These are phyloP conservation scores for Pleurotus giganteus DNA, from an alignment of 768 basidiomycete genomes.

Conservation along the genomic window DNA sequence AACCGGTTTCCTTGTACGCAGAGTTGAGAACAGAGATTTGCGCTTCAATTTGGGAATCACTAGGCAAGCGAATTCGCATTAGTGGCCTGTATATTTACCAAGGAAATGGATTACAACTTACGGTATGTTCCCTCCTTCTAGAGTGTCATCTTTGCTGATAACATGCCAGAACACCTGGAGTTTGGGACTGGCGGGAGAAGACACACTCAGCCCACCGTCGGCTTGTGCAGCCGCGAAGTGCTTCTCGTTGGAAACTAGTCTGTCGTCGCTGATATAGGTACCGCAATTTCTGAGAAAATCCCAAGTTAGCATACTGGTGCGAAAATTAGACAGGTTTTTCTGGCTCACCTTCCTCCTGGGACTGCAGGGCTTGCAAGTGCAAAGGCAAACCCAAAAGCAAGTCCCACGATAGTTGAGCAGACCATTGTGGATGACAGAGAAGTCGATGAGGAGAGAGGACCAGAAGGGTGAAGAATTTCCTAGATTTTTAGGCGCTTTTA, in stretches of 20 bases:
- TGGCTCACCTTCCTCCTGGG: conserved; percentile 1
- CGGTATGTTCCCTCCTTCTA: conserved; percentile 41
- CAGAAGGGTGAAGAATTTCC: conserved; percentile 1
- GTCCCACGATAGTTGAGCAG: conserved; percentile 1
- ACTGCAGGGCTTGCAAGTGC: background rate
- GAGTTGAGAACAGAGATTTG: conserved; percentile 43
- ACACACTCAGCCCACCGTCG: conserved; percentile 5
- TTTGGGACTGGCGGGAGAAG: conserved; percentile 2
- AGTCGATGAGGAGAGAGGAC: background rate
- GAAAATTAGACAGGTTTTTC: background rate
- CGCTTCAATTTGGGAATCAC: conserved; percentile 32
- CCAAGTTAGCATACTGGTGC: background rate
- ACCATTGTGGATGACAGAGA: background rate
- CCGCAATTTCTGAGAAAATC: conserved; percentile 32
- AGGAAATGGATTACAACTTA: conserved; percentile 18
- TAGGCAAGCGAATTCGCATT: conserved; percentile 16
- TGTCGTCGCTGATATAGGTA: conserved; percentile 32
- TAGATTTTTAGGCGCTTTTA: background rate
- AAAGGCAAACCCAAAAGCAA: conserved; percentile 3
- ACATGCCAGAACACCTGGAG: conserved; percentile 32
- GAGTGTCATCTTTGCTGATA: conserved; percentile 27
- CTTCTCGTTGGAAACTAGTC: conserved; percentile 33
- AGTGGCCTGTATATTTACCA: background rate
- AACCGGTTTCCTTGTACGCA: conserved; percentile 34
- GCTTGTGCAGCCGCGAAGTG: conserved; percentile 40